Base-by-base conservation (phyloP, 257 asterid species). In the Parsonsia alboflavescens region DNA sequence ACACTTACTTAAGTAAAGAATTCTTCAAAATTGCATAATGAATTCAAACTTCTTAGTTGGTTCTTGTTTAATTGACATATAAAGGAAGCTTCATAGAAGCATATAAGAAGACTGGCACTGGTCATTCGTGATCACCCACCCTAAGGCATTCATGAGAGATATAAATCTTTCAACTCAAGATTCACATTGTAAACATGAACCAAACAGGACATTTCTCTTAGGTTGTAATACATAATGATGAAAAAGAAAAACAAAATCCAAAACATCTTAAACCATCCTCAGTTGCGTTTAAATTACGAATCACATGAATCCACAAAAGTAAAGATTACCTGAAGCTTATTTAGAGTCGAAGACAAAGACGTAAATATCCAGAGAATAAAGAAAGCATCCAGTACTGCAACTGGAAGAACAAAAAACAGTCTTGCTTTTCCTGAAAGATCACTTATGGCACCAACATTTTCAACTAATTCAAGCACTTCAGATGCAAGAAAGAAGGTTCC, bases 361-460 rank as follows among this genome's bases (percentile, higher is more conserved):
- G 91, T 90, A 82, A 95, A 95, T 81, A 89, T 84, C 99, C 99
- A 95, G 71, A 95, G 89, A 81, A 95, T 83, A 89, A 95, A 92
- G 88, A 90, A 92, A 81, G 98, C 97, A 79, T 95, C 99, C 89
- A 95, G 85, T 58, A 89, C 74, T 57, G 98, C 96, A 74, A 95
- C 98, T 70, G 98, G 99, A 74, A 95, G 91, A 75, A 87, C 96
- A 24, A 92, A 83, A 83, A 91, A 89, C 12, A 93, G 82, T 75
- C 90, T 91, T 72, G 97, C 97, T 80, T 93, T 95, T 77, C 99
- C 99, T 2, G 97, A 89, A 78, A 87, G 86, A 81, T 95, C 99
- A 81, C 97, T 92, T 77, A 88, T 84, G 36, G 98, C 86, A 13
- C 98, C 98, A 39, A 95, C 97, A 80, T 93, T 92, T 82, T 95